Evolutionary conservation across 2,329 filamentous ascomycete genomes (phyloP).

Genomic region (Juglanconis oblonga): DNA sequence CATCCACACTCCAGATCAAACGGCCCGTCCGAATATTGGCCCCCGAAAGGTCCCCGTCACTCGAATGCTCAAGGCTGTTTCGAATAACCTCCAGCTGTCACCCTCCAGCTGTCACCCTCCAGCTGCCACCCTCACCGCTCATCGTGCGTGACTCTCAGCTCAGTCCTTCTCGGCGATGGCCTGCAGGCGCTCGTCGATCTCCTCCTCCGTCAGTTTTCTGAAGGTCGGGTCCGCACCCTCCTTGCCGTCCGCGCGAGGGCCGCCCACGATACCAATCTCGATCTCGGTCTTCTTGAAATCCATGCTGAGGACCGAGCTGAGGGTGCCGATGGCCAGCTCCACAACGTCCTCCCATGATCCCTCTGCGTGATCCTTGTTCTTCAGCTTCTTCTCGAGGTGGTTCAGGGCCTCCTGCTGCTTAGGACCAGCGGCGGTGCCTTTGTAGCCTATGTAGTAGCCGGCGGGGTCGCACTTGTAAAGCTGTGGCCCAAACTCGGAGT

Average conservation of each 20-base stretch:
- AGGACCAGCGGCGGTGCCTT: slow-evolving; percentile 92
- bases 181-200: slow-evolving; percentile 97
- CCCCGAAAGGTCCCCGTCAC: not conserved
- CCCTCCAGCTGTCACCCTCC: not conserved
- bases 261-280: slow-evolving; percentile 95
- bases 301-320: slow-evolving; percentile 95
- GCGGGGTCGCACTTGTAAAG: slow-evolving; percentile 98
- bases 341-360: slow-evolving; percentile 97
- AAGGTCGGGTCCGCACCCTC: slow-evolving; percentile 79
- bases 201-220: slow-evolving; percentile 88
- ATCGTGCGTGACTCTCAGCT: slow-evolving; percentile 29
- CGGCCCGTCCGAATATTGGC: not conserved
- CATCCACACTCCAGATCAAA: not conserved
- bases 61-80: not conserved
- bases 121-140: not conserved
- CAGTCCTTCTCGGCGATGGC: slow-evolving; percentile 98
- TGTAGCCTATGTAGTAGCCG: slow-evolving; percentile 98
- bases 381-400: slow-evolving; percentile 98
- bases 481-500: slow-evolving; percentile 88
- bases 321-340: slow-evolving; percentile 89
- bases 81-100: not conserved
- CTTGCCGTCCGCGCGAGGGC: slow-evolving; percentile 76
- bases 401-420: slow-evolving; percentile 99
- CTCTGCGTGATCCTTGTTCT: slow-evolving; percentile 94
- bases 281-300: slow-evolving; percentile 99